A percentile compares a stretch with the other conserved stretches of the same genome.
Evolutionary conservation across 2,329 filamentous ascomycete species (phyloP).

Genomic region (Diplodia seriata): DNA sequence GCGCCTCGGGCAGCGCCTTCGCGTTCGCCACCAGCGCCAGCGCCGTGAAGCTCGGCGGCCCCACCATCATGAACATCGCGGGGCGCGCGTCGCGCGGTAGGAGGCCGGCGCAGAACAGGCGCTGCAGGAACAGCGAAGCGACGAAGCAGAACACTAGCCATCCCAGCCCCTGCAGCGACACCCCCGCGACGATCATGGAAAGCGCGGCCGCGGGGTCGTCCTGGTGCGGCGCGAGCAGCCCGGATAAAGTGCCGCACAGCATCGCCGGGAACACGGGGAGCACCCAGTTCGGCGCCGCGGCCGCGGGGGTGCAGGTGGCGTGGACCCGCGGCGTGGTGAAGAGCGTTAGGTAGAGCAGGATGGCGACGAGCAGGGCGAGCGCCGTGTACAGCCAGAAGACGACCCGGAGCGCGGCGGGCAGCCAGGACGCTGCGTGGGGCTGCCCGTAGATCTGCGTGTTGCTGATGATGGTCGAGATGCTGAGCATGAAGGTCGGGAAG

Average conservation of each 20-base stretch:
- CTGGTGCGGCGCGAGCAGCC: slow-evolving; percentile 68
- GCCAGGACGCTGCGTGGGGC: too few relatives aligned
- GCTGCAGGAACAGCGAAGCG: slow-evolving; percentile 74
- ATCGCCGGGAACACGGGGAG: slow-evolving; percentile 77
- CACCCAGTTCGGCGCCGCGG: slow-evolving; percentile 77
- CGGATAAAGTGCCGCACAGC: slow-evolving; percentile 73
- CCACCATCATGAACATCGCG: slow-evolving; percentile 77
- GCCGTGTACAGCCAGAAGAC: slow-evolving; percentile 55
- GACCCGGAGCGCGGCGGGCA: slow-evolving; percentile 49
- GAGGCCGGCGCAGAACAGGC: slow-evolving; percentile 71
- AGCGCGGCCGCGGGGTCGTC: slow-evolving; percentile 60
- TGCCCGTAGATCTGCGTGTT: slow-evolving; percentile 49
- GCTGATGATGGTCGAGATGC: slow-evolving; percentile 53
- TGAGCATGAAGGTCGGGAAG: slow-evolving; percentile 53
- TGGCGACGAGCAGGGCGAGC: slow-evolving; percentile 49
- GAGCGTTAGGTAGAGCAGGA: slow-evolving; percentile 66
- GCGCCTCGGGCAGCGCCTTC: slow-evolving; percentile 58
- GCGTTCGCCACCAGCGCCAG: slow-evolving; percentile 74
- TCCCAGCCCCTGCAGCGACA: slow-evolving; percentile 74
- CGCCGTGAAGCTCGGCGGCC: slow-evolving; percentile 74
- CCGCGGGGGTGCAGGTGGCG: slow-evolving; percentile 62
- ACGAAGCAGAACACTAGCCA: slow-evolving; percentile 72
- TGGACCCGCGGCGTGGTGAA: slow-evolving; percentile 51
- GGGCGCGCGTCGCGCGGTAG: slow-evolving; percentile 69
- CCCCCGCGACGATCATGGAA: slow-evolving; percentile 70